Base-by-base conservation (phyloP, 192 early-diverging fungal genomes). In the Chytriomyces sp. region DNA sequence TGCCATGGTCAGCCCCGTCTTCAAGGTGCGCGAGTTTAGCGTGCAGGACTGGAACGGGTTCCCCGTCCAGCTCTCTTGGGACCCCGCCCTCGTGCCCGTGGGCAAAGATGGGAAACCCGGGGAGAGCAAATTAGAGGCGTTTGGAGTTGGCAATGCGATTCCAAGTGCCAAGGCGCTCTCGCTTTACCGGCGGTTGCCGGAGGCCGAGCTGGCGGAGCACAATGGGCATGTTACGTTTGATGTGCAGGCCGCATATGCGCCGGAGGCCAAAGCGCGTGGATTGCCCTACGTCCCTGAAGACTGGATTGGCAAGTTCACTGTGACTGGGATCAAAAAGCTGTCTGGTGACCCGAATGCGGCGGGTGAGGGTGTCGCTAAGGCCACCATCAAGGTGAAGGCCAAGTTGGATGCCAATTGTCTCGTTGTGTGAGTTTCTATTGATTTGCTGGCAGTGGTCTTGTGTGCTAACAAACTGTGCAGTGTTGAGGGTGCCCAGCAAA, bases 11-110 rank as follows among this genome's bases (percentile, higher is more conserved):
- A 96, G 94, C 28, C 96, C 96, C 1, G 91, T 93, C 38, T 97
- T 99, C 92, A 94, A 94, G 77, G 96, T 99, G 74, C 94, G 96
- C 61, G 96, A 99, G 49, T 97, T 99, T 78, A 75, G 86, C 52
- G 89, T 99, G 59, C 88, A 93, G 76, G 96, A 99, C 85, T 87
- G 93, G 79, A 92, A 91, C 59, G 75, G 81, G 59, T 94, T 96
- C 77, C 94, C 94, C 64, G 91, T 97, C 81, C 89, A 92, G 79
- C 86, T 99, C 74, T 80, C 82, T 61, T 99, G 96, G 95, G 90
- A 93, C 72, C 73, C 83, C 0, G 53, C 61, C 6, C 66, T 64
- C 40, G 76, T 79, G 28, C 80, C 82, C 28, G 78, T 77, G 52
- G 82, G 79, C 73, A 88, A 86, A 59, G 81, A 81, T 65, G 93